These are phyloP conservation scores for Cylindrotheca closterium DNA, from an alignment of 108 stramenopile species.

Conservation along the genomic window DNA sequence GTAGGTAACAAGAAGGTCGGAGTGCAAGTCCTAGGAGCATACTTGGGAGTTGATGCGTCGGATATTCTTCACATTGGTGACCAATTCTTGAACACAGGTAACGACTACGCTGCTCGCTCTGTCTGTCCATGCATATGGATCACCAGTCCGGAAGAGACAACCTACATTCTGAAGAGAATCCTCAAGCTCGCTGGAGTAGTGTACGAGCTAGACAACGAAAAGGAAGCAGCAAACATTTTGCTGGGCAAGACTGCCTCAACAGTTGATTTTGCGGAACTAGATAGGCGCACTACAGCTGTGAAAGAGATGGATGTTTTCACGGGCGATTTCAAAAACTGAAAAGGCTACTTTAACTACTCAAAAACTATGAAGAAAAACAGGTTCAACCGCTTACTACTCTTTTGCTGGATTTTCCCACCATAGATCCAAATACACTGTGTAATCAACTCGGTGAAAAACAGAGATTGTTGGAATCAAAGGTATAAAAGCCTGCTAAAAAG, in stretches of 20 bases:
- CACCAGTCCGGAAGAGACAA: conserved; percentile 87
- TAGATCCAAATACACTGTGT: no score
- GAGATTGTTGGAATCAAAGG: no score
- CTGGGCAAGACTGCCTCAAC: background rate
- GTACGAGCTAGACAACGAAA: conserved; percentile 6
- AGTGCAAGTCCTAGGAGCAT: conserved; percentile 78
- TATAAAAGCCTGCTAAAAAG: no score
- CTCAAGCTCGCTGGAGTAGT: conserved; percentile 70
- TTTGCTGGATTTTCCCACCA: no score
- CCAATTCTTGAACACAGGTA: conserved; percentile 91
- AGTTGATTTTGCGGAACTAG: conserved; percentile 73
- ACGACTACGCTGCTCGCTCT: conserved; percentile 87
- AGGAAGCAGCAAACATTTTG: background rate
- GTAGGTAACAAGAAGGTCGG: conserved; percentile 92
- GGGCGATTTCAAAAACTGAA: conserved; percentile 55
- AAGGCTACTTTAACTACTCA: conserved; percentile 2
- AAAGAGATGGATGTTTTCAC: conserved; percentile 87
- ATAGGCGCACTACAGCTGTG: conserved; percentile 56
- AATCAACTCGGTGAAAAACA: no score
- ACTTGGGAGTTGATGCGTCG: conserved; percentile 66
- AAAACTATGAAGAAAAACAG: no score
- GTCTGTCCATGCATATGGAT: conserved; percentile 92
- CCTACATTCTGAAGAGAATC: conserved; percentile 85
- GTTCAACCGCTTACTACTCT: no score
- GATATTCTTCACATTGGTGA: conserved; percentile 91